phyloP scores from a whole-genome alignment of 2,329 filamentous ascomycete genomes.

The Rutstroemia sp. region DNA sequence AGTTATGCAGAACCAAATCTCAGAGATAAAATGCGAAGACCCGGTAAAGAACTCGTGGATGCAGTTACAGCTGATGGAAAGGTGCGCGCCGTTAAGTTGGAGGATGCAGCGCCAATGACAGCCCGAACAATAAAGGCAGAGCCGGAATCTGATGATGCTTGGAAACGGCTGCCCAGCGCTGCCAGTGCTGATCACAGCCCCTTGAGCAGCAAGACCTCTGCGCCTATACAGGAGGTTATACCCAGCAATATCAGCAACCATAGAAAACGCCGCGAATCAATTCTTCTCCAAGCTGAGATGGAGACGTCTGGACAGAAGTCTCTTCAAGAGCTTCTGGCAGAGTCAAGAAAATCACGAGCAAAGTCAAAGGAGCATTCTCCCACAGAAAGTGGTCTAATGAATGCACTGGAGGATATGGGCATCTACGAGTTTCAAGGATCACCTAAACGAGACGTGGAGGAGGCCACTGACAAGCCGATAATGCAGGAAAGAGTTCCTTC shows the following conservation, averaged over 20 bases:
- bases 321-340: slow-evolving; percentile 27
- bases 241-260: slow-evolving; percentile 27
- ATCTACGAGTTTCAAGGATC: slow-evolving; percentile 27
- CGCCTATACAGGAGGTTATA: slow-evolving; percentile 13
- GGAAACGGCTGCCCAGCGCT: slow-evolving; percentile 24
- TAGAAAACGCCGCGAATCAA: slow-evolving; percentile 27
- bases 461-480: not conserved
- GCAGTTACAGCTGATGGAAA: slow-evolving; percentile 62
- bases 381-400: slow-evolving; percentile 13
- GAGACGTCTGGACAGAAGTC: slow-evolving; percentile 17
- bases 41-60: slow-evolving; percentile 68
- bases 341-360: slow-evolving; percentile 23
- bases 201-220: slow-evolving; percentile 20
- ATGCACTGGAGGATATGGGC: slow-evolving; percentile 20
- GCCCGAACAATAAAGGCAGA: slow-evolving; percentile 24
- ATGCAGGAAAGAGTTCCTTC: slow-evolving; percentile 16
- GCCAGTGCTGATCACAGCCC: slow-evolving; percentile 27
- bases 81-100: slow-evolving; percentile 22
- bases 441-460: slow-evolving; percentile 13
- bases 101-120: slow-evolving; percentile 8
- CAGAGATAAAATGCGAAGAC: slow-evolving; percentile 75
- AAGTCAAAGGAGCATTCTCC: slow-evolving; percentile 19
- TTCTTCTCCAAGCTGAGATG: slow-evolving; percentile 20
- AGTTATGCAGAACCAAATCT: slow-evolving; percentile 81
- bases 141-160: slow-evolving; percentile 24